phyloP scores from a whole-genome alignment of 2,329 filamentous ascomycete species.

The Colletotrichum theobromicola region DNA sequence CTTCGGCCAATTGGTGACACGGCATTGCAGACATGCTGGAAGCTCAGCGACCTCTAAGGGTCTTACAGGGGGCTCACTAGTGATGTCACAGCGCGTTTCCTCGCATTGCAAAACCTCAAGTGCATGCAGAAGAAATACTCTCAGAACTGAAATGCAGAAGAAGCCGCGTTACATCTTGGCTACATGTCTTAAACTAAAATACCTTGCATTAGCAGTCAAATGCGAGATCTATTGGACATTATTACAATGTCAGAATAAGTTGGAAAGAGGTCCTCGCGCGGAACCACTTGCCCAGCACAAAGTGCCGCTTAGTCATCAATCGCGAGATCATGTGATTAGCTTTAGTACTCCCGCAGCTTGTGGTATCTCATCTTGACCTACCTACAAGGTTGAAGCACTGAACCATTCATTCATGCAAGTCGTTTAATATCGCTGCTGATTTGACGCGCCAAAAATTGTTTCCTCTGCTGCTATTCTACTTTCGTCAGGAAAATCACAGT shows the following conservation, averaged over 20 bases:
- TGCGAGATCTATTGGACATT: not conserved
- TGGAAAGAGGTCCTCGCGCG: not conserved
- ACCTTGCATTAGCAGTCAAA: no score
- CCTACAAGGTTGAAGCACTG: not conserved
- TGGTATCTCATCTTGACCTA: not conserved
- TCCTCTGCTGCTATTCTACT: not conserved
- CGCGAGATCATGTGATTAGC: constrained; percentile 18
- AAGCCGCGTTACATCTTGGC: not conserved
- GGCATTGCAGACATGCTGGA: not conserved
- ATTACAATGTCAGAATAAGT: not conserved
- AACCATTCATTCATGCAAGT: not conserved
- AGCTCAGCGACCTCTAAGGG: not conserved
- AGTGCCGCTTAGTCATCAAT: not conserved
- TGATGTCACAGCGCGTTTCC: constrained; percentile 5
- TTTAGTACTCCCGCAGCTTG: not conserved
- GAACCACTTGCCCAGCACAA: not conserved
- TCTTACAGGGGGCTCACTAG: not conserved
- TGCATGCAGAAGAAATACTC: not conserved
- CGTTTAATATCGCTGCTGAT: not conserved
- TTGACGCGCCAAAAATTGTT: not conserved
- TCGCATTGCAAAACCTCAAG: not conserved
- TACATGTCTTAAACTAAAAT: not conserved
- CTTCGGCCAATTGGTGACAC: constrained; percentile 1
- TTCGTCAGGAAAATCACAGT: accelerated
- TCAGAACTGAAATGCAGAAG: not conserved